A percentile compares a stretch with the other conserved stretches of the same genome.
Evolutionary conservation across 768 basidiomycete species (phyloP).

Genomic region (Podaxis sp.): DNA sequence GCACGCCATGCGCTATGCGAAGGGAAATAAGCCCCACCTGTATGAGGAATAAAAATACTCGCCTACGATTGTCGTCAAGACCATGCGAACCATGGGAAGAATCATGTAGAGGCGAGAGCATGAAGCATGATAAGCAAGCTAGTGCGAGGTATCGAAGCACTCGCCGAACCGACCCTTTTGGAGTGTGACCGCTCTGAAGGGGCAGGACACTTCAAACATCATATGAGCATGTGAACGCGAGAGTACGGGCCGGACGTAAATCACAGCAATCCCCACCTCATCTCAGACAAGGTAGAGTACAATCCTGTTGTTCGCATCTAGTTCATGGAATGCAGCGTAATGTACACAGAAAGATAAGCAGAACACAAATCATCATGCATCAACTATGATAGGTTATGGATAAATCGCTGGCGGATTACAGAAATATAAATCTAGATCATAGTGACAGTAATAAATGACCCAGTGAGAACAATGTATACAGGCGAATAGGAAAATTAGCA

Average conservation of each 20-base stretch:
- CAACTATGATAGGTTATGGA: conserved; percentile 5
- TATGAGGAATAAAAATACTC: conserved; percentile 3
- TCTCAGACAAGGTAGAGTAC: background rate
- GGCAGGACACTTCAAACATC: background rate
- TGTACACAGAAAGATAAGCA: background rate
- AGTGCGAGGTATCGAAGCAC: background rate
- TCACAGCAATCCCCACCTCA: background rate
- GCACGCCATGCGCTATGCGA: conserved; percentile 18
- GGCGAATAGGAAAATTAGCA: background rate
- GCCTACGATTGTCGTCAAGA: conserved; percentile 5
- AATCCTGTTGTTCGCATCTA: background rate
- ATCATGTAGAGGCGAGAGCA: background rate
- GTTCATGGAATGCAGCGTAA: background rate
- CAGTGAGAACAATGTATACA: background rate
- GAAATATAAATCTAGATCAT: conserved; percentile 6
- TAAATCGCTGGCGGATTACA: conserved; percentile 8
- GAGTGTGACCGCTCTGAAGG: background rate
- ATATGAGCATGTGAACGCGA: background rate
- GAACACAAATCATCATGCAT: background rate
- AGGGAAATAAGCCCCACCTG: conserved; percentile 7
- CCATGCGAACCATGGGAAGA: conserved; percentile 7
- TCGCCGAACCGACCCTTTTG: conserved; percentile 5
- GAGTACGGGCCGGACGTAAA: background rate
- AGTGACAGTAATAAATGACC: conserved; percentile 1
- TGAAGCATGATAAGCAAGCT: background rate